Evolutionary conservation across 2,329 filamentous ascomycete genomes (phyloP).

Genomic region (Biscogniauxia marginata): DNA sequence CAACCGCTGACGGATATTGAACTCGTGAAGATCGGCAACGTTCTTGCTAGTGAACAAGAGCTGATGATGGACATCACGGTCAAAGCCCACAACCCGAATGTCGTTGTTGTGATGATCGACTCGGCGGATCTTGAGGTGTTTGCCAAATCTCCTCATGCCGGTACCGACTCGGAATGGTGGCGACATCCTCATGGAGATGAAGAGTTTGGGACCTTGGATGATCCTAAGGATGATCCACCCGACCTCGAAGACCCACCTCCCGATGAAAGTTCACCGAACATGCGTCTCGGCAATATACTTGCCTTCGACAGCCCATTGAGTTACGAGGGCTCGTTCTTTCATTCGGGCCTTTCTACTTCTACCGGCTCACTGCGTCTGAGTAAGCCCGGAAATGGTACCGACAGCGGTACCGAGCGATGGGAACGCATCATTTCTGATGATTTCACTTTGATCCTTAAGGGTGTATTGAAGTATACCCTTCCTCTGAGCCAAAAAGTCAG

Average conservation of each 20-base stretch:
- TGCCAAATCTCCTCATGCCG: conserved; percentile 87
- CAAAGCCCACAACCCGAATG: conserved; percentile 86
- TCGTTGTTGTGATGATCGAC: conserved; percentile 81
- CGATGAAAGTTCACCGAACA: conserved; percentile 72
- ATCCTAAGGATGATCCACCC: conserved; percentile 40
- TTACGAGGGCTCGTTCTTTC: conserved; percentile 88
- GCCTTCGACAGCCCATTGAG: conserved; percentile 83
- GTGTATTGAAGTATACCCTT: conserved; percentile 79
- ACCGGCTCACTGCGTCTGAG: conserved; percentile 79
- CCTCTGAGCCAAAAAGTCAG: conserved; percentile 60
- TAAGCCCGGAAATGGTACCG: conserved; percentile 84
- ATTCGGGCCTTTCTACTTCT: conserved; percentile 68
- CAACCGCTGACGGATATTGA: conserved; percentile 79
- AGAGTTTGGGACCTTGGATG: conserved; percentile 32
- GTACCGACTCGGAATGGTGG: conserved; percentile 64
- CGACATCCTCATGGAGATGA: conserved; percentile 38
- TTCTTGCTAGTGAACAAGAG: conserved; percentile 90
- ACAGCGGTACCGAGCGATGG: conserved; percentile 84
- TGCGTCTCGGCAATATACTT: conserved; percentile 86
- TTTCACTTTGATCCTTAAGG: conserved; percentile 90
- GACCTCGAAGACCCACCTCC: conserved; percentile 54
- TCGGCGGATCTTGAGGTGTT: conserved; percentile 91
- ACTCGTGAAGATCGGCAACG: conserved; percentile 79
- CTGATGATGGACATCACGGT: conserved; percentile 92
- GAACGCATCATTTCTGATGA: conserved; percentile 86